Base-by-base conservation (phyloP, 148 eudicot species). In the Cornus controversa region DNA sequence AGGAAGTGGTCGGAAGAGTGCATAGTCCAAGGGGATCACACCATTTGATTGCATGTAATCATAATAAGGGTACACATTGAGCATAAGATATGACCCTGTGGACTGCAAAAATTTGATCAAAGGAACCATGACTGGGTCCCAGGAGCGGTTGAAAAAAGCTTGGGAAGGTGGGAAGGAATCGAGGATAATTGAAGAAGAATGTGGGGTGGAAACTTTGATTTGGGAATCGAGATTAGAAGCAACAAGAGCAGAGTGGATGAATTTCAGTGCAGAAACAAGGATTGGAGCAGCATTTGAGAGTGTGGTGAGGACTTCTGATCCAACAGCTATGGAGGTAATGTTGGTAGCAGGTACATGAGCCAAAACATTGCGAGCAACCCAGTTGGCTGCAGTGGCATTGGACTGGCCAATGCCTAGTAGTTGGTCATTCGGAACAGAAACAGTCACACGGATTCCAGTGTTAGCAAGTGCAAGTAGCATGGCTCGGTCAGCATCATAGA, bases 131-230 rank as follows among this genome's bases (percentile, higher is more conserved):
- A 91, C 84, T 0, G 97, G 92, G 50, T 91, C 90, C 97, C 92
- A 92, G 0, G 98, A 72, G 24, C 93, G 91, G 82, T 94, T 94
- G 66, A 94, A 94, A 79, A 94, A 94, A 37, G 97, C 98, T 85
- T 94, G 98, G 27, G 98, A 94, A 14, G 98, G 98, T 10, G 98
- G 98, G 74, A 94, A 94, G 0, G 98, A 87, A 77, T 94, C 97
- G 2, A 94, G 90, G 72, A 94, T 90, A 18, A 94, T 83, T 16
- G 96, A 90, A 68, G 98, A 91, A 26, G 98, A 77, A 78, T 84
- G 98, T 22, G 98, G 93, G 6, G 97, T 90, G 22, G 98, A 94
- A 70, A 94, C 98, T 84, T 91, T 91, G 86, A 92, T 87, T 40
- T 77, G 88, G 47, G 91, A 86, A 60, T 88, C 92, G 54, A 92